These are phyloP conservation scores for Rhizomucor miehei DNA, from an alignment of 371 early-diverging fungal genomes.

Conservation along the genomic window DNA sequence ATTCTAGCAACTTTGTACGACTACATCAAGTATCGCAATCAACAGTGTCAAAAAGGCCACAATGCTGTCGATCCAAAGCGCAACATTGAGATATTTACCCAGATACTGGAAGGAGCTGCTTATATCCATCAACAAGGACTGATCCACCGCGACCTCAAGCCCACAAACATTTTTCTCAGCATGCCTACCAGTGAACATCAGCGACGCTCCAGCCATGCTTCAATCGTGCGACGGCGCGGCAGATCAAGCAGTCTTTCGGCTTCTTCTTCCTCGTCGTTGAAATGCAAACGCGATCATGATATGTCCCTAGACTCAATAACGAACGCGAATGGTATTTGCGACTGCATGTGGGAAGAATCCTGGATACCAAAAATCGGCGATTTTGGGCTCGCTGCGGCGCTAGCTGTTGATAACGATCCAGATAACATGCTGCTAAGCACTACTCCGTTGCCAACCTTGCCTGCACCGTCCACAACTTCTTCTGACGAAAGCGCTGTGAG, in stretches of 20 bases:
- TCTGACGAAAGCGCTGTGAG: slow-evolving; percentile 3
- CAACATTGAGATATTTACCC: slow-evolving; percentile 47
- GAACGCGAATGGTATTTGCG: not conserved
- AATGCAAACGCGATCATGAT: no score
- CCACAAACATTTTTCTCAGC: slow-evolving; percentile 73
- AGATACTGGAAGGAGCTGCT: slow-evolving; percentile 63
- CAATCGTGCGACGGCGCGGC: slow-evolving; percentile 3
- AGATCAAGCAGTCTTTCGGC: slow-evolving; percentile 7
- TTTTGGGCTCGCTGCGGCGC: slow-evolving; percentile 79
- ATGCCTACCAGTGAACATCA: slow-evolving; percentile 17
- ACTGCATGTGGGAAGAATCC: slow-evolving; percentile 38
- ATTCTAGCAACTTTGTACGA: slow-evolving; percentile 43
- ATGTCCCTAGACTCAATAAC: not conserved
- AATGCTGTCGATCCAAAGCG: slow-evolving; percentile 38
- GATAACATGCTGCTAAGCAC: not conserved
- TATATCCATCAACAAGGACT: slow-evolving; percentile 71
- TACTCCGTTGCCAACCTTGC: not conserved
- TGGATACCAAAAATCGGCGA: slow-evolving; percentile 80
- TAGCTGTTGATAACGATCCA: slow-evolving; percentile 13
- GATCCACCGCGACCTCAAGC: slow-evolving; percentile 82
- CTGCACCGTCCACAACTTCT: not conserved
- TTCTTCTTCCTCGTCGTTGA: no score
- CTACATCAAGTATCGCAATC: slow-evolving; percentile 39
- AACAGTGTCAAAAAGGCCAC: slow-evolving; percentile 10
- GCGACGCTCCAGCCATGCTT: slow-evolving; percentile 3